Evolutionary conservation across 2,329 filamentous ascomycete species (phyloP).

Genomic region (Penicillium sp.): DNA sequence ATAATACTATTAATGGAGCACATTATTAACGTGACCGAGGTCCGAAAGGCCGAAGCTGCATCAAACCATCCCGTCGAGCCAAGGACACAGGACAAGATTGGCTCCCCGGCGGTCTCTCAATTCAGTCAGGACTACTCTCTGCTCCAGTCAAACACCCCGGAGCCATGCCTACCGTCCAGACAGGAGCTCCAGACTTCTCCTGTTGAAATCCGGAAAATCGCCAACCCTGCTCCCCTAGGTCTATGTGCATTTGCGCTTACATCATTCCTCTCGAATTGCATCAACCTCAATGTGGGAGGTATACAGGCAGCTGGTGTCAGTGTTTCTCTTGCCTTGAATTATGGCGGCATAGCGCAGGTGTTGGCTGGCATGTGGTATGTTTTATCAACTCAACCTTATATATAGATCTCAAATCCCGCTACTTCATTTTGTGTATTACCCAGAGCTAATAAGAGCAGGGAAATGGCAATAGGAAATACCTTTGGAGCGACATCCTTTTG

Average conservation of each 20-base stretch:
- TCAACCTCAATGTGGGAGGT: constrained; percentile 12
- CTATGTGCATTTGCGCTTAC: constrained; percentile 22
- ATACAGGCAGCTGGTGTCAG: constrained; percentile 9
- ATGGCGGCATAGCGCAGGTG: constrained; percentile 18
- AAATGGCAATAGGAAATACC: constrained; percentile 21
- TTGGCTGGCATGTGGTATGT: constrained; percentile 24
- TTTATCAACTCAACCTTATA: not conserved
- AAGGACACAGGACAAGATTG: not conserved
- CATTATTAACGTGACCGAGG: not conserved
- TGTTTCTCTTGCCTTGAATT: constrained; percentile 12
- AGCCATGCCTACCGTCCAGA: not conserved
- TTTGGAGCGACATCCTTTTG: constrained; percentile 22
- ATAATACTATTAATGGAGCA: not conserved
- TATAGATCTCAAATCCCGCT: not conserved
- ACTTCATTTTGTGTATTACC: not conserved
- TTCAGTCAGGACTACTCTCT: constrained; percentile 2
- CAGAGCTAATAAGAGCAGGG: constrained; percentile 8
- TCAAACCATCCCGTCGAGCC: not conserved
- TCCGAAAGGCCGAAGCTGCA: not conserved
- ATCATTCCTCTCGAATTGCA: constrained; percentile 17
- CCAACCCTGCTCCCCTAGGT: constrained; percentile 20
- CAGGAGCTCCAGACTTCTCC: not conserved
- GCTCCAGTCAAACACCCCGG: constrained; percentile 1
- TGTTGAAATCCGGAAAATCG: constrained; percentile 12
- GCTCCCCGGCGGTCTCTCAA: constrained; percentile 6